Evolutionary conservation across 805 yeast genomes (phyloP).

Genomic region (Kazachstania viticola): DNA sequence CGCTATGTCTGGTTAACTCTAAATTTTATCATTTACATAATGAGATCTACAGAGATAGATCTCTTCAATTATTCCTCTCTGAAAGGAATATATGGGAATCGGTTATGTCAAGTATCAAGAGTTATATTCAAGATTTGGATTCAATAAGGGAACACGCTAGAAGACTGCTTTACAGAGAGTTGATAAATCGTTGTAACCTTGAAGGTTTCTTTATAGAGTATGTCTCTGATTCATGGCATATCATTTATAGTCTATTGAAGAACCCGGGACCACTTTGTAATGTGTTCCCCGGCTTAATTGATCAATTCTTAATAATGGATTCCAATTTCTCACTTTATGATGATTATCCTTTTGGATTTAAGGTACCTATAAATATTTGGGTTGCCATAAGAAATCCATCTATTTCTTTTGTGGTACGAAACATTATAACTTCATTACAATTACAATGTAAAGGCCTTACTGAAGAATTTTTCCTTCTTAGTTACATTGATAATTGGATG

Average conservation of each 20-base stretch:
- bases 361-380: slow-evolving; percentile 13
- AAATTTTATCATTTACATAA: slow-evolving; percentile 2
- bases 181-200: not conserved
- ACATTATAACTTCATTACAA: slow-evolving; percentile 5
- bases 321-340: not conserved
- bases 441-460: slow-evolving; percentile 4
- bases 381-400: slow-evolving; percentile 7
- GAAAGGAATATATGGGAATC: slow-evolving; percentile 6
- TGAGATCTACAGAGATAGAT: slow-evolving; percentile 8
- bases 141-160: slow-evolving; percentile 3
- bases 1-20: not conserved
- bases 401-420: not conserved
- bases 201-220: slow-evolving; percentile 1
- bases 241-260: slow-evolving; percentile 9
- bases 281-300: too few relatives aligned
- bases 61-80: slow-evolving; percentile 3
- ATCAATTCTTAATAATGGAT: too few relatives aligned
- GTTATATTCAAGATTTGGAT: slow-evolving; percentile 9
- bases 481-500: slow-evolving; percentile 12
- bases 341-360: not conserved
- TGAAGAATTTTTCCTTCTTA: slow-evolving; percentile 7
- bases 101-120: slow-evolving; percentile 1
- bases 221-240: slow-evolving; percentile 15
- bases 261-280: slow-evolving; percentile 2
- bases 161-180: not conserved